Evolutionary conservation across 2,329 filamentous ascomycete genomes (phyloP), one percentile per base, ranked within the genome.

Genomic region (Talaromyces pinophilus): DNA sequence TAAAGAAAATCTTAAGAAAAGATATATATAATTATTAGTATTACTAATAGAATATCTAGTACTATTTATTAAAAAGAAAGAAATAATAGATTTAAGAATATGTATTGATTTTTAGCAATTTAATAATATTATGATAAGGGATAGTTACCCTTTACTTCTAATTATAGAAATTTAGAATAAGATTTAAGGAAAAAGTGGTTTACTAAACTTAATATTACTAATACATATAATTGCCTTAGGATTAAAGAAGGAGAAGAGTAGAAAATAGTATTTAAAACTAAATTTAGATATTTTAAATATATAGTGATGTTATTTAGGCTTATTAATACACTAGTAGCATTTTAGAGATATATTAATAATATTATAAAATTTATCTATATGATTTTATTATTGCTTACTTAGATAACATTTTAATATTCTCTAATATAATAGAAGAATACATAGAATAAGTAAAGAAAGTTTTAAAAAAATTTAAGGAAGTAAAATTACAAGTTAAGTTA

Each of bases 331-430:
- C 44, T 5, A 48, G 44, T 5, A 48, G 11, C 8, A 48, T 48
- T 48, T 25, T 2, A 48, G 8, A 30, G 3, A 25, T 59, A 59
- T 50, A 50, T 64, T 28, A 40, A 48, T 25, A 17, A n/a, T n/a
- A n/a, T 25, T 25, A 33, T 33, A 5, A 1, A 42, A n/a, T n/a
- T 42, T 42, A 48, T 22, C 3, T 48, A 25, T 25, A 48, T 25
- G 8, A 48, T 25, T 48, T 48, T 48, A 48, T 8, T 30, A 67
- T 19, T 17, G 57, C 19, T 44, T 65, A 61, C 25, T 40, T 35
- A 17, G 35, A 46, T 48, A 63, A 50, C n/a, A 65, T 10, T 52
- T 54, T 22, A 60, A 62, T 40, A 42, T 64, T 59, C 42, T 64
- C 28, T 42, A 33, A 59, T n/a, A n/a, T n/a, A n/a, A n/a, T n/a